Conservation (phyloP, 768 basidiomycete species). For the Kwoniella dejecticola region DNA sequence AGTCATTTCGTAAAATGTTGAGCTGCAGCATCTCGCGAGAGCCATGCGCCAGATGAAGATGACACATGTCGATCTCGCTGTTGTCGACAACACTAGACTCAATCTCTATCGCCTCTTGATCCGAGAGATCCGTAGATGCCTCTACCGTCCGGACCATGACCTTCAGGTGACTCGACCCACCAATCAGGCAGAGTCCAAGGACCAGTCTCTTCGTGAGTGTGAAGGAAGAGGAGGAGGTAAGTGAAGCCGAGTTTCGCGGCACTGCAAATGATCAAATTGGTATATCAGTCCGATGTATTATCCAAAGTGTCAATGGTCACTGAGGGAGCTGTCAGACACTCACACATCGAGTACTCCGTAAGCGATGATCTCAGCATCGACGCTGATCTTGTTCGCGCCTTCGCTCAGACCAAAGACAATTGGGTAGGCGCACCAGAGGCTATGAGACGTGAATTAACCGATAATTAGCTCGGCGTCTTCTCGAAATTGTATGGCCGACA, state of each 20-base stretch:
- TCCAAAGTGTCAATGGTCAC: neutral
- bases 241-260: conserved; percentile 45
- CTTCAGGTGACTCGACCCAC: conserved; percentile 34
- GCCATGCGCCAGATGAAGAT: too few relatives aligned
- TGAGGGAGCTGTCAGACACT: conserved; percentile 17
- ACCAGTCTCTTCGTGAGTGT: conserved; percentile 44
- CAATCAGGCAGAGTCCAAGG: conserved; percentile 43
- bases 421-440: conserved; percentile 53
- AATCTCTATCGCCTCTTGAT: conserved; percentile 10
- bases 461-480: conserved; percentile 19
- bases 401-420: conserved; percentile 53
- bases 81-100: too few relatives aligned
- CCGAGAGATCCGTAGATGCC: conserved; percentile 45
- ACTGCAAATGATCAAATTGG: conserved; percentile 1
- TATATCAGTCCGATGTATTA: too few relatives aligned
- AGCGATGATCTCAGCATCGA: conserved; percentile 53
- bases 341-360: conserved; percentile 54
- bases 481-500: too few relatives aligned
- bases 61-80: too few relatives aligned
- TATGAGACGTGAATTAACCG: conserved; percentile 4
- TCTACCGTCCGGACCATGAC: conserved; percentile 34
- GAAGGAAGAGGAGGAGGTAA: conserved; percentile 44
- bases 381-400: conserved; percentile 48
- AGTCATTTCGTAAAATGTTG: too few relatives aligned
- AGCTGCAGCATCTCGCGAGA: too few relatives aligned